These are phyloP conservation scores for Tuber microsphaerosporum DNA, from an alignment of 495 filamentous ascomycete species.

Conservation along the genomic window DNA sequence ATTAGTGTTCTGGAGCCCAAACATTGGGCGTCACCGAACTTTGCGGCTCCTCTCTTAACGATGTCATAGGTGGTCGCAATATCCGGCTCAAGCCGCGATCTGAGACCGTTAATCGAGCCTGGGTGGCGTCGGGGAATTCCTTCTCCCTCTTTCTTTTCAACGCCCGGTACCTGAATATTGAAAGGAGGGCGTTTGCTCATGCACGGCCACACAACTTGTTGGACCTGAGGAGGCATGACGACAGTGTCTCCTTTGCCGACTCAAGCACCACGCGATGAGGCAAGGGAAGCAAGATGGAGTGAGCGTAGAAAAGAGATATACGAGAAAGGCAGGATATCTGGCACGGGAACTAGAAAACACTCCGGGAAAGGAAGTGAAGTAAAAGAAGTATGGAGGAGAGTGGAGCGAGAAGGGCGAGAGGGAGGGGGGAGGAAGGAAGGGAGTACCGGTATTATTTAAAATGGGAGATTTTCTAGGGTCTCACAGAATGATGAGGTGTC, in stretches of 20 bases:
- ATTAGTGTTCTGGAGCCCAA: constrained; percentile 73
- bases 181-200: constrained; percentile 61
- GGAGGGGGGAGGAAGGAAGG: neutral
- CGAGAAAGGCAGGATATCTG: neutral
- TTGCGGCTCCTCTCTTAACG: constrained; percentile 64
- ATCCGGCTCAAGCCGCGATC: constrained; percentile 56
- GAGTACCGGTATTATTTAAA: neutral
- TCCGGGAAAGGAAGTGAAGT: neutral
- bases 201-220: constrained; percentile 56
- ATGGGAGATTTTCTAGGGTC: neutral
- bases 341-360: neutral
- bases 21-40: constrained; percentile 83
- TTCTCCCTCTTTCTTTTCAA: constrained; percentile 69
- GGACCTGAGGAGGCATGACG: constrained; percentile 47
- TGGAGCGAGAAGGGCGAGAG: neutral
- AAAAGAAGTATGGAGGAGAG: neutral
- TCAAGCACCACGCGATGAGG: neutral
- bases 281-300: neutral
- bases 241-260: neutral
- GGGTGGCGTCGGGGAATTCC: constrained; percentile 82
- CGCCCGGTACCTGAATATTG: constrained; percentile 72
- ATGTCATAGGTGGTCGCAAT: constrained; percentile 80
- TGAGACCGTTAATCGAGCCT: constrained; percentile 60
- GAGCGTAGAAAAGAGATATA: neutral
- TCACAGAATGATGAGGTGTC: constrained; percentile 3